Conservation (phyloP, 1,284 basidiomycete species). For the Apiotrichum akiyoshidainum region DNA sequence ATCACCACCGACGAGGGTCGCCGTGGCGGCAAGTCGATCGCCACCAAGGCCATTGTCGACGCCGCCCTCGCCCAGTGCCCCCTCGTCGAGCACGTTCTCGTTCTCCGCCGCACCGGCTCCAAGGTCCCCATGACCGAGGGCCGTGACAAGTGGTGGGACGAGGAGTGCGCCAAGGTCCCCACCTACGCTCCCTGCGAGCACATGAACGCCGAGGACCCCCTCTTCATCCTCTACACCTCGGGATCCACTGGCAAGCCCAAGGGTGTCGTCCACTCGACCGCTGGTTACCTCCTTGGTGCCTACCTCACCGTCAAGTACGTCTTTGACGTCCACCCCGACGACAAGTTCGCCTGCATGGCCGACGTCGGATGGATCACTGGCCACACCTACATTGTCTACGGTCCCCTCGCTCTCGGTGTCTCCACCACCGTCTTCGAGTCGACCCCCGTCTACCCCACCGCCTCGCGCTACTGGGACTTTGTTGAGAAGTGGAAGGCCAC, state of each 20-base stretch:
- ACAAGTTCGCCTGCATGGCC: conserved; percentile 96
- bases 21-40: conserved; percentile 90
- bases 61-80: conserved; percentile 83
- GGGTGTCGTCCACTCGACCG: conserved; percentile 47
- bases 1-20: conserved; percentile 95
- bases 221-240: conserved; percentile 68
- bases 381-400: conserved; percentile 96
- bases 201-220: conserved; percentile 86
- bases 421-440: conserved; percentile 94
- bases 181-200: conserved; percentile 83
- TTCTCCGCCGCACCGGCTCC: conserved; percentile 83
- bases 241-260: conserved; percentile 58
- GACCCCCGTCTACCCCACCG: conserved; percentile 93
- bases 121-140: conserved; percentile 78
- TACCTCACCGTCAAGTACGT: conserved; percentile 92
- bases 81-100: conserved; percentile 83
- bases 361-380: conserved; percentile 99
- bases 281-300: conserved; percentile 63
- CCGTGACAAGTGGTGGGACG: conserved; percentile 95
- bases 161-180: conserved; percentile 79
- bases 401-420: conserved; percentile 81
- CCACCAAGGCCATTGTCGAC: conserved; percentile 90
- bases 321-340: conserved; percentile 90
- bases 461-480: conserved; percentile 94
- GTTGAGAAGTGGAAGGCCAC: conserved; percentile 92